Conservation (phyloP, 495 filamentous ascomycete genomes). For the Penicillium bovifimosum region DNA sequence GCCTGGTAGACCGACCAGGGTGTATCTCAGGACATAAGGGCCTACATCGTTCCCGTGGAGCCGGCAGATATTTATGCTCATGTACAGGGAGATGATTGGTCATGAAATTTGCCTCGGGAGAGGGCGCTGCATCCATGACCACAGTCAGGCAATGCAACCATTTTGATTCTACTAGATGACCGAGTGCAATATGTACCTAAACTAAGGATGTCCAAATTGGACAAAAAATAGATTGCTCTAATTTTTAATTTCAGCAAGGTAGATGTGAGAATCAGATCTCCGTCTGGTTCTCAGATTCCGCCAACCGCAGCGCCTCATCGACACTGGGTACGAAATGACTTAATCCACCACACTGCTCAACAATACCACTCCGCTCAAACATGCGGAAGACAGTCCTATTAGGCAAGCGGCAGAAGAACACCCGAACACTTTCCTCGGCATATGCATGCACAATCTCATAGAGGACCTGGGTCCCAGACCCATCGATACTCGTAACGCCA, state of each 20-base stretch:
- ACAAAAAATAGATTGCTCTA: not conserved
- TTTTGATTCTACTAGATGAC: not conserved
- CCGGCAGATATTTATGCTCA: not conserved
- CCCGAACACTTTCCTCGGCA: conserved; percentile 60
- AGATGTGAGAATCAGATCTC: conserved; percentile 9
- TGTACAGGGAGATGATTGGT: not conserved
- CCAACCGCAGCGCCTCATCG: conserved; percentile 73
- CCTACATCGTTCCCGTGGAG: not conserved
- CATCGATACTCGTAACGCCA: conserved; percentile 87
- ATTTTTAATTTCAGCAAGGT: not conserved
- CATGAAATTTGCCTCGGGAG: not conserved
- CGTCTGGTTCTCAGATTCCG: conserved; percentile 55
- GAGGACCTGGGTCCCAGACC: conserved; percentile 86
- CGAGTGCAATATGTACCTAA: not conserved
- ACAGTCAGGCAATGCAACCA: not conserved
- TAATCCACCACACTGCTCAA: conserved; percentile 69
- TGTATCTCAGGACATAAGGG: not conserved
- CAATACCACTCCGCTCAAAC: conserved; percentile 76
- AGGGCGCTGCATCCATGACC: not conserved
- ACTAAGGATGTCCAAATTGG: not conserved
- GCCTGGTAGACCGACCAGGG: not conserved
- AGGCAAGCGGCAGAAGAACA: conserved; percentile 84
- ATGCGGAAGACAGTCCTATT: conserved; percentile 62
- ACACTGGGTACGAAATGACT: conserved; percentile 76
- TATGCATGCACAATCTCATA: conserved; percentile 82